phyloP scores from a whole-genome alignment of 2,329 filamentous ascomycete genomes.

The Lanzia echinophila region DNA sequence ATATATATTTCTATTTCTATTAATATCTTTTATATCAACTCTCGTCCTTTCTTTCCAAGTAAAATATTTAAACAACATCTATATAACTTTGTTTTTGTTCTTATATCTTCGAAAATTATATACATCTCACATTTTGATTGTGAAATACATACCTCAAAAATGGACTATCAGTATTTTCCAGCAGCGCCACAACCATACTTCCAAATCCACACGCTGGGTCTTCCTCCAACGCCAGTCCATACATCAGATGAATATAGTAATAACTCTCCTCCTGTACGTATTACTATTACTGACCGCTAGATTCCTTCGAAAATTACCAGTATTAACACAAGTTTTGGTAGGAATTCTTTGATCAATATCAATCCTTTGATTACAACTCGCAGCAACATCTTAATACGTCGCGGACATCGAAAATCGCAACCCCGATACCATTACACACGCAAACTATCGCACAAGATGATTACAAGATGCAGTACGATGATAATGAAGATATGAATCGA shows the following conservation, averaged over 20 bases:
- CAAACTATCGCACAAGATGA: constrained; percentile 21
- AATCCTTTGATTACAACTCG: constrained; percentile 24
- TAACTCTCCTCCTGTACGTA: constrained; percentile 34
- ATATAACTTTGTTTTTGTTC: too few relatives aligned
- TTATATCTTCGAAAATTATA: too few relatives aligned
- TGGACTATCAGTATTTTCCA: constrained; percentile 52
- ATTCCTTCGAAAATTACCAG: too few relatives aligned
- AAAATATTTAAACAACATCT: too few relatives aligned
- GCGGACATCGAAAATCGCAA: constrained; percentile 16
- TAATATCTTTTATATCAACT: too few relatives aligned
- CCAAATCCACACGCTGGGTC: constrained; percentile 41
- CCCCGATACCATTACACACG: constrained; percentile 26
- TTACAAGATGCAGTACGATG: constrained; percentile 21
- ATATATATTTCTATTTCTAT: too few relatives aligned
- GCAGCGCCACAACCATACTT: constrained; percentile 39
- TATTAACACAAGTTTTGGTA: constrained; percentile 11
- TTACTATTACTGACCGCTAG: too few relatives aligned
- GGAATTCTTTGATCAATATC: constrained; percentile 27
- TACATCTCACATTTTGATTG: too few relatives aligned
- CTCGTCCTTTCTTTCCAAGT: too few relatives aligned
- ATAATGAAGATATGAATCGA: constrained; percentile 22
- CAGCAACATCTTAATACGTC: constrained; percentile 20
- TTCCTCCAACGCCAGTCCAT: constrained; percentile 34
- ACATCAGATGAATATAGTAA: constrained; percentile 41
- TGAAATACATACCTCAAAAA: too few relatives aligned